A percentile compares a stretch with the other conserved stretches of the same genome.
These are phyloP conservation scores for Globisporangium nodosum DNA, from an alignment of 352 stramenopile genomes.

Conservation along the genomic window DNA sequence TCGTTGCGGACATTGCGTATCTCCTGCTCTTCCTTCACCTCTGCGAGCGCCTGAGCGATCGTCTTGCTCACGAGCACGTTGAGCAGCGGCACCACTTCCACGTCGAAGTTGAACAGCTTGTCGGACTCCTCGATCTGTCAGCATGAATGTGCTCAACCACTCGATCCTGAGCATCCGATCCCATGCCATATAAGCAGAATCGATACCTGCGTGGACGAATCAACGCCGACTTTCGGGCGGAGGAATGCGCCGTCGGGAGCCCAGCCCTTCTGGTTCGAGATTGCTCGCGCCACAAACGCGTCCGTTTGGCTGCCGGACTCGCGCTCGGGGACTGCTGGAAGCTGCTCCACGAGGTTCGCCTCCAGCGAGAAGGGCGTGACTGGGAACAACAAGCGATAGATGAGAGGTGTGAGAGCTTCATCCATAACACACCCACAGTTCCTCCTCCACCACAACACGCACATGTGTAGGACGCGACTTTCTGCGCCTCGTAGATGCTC, in stretches of 20 bases:
- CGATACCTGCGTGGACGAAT: slow-evolving; percentile 58
- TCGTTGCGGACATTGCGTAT: slow-evolving; percentile 38
- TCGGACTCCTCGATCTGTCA: slow-evolving; percentile 65
- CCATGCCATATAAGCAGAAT: neutral
- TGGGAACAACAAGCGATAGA: slow-evolving; percentile 5
- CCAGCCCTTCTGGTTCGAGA: slow-evolving; percentile 23
- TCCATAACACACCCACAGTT: neutral
- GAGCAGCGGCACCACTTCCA: slow-evolving; percentile 68
- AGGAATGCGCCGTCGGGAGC: slow-evolving; percentile 47
- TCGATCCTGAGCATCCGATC: neutral
- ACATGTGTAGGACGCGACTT: slow-evolving; percentile 33
- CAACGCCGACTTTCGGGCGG: slow-evolving; percentile 65
- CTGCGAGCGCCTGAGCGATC: slow-evolving; percentile 62
- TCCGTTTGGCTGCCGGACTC: slow-evolving; percentile 67
- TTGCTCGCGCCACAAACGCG: slow-evolving; percentile 39
- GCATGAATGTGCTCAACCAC: neutral
- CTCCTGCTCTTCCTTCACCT: slow-evolving; percentile 77
- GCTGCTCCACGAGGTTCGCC: slow-evolving; percentile 60
- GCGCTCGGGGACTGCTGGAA: slow-evolving; percentile 20
- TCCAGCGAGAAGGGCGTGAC: slow-evolving; percentile 55
- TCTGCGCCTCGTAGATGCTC: slow-evolving; percentile 29
- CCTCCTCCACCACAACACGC: neutral
- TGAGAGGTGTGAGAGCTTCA: neutral
- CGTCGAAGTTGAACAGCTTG: slow-evolving; percentile 78
- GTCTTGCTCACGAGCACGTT: slow-evolving; percentile 81